Base-by-base conservation (phyloP, 768 basidiomycete genomes). In the Suillus subaureus region DNA sequence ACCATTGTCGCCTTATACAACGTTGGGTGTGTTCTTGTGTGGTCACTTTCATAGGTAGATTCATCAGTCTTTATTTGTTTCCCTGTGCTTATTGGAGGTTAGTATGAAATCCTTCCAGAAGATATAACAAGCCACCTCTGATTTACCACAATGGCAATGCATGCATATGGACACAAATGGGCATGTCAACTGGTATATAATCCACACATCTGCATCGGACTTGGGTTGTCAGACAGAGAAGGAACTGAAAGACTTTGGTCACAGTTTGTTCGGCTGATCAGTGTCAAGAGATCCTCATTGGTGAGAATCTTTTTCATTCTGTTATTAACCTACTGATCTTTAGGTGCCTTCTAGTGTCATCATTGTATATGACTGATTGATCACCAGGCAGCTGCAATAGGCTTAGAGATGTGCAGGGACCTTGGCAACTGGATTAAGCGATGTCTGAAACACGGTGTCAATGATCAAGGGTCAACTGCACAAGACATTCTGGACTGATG, bases 231-330 rank as follows among this genome's bases (percentile, higher is more conserved):
- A 42, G 42, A 18, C 18, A 18, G 42, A 6, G 18, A 77, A 47
- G 75, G 75, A 1, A 67, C 69, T 31, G 72, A 77, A 63, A 65
- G 75, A 2, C 65, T 80, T 0, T 83, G 81, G 81, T 79, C 77
- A 0, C 43, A 52, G 0, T 40, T 81, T 5, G 62, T 76, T 28
- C 74, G 75, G 26, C 57, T 83, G 0, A 83, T 84, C 23, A 69
- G 73, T 0, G 71, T 80, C 15, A 68, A 77, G 0, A 65, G 78
- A 2, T 65, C 68, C 0, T 80, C 76, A 1, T 75, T 68, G 8
- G 82, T 83, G 65, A 49, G 75, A n/a, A n/a, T 69, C 18, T 61
- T 16, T 26, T 11, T 26, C 1, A 6, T 28, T 40, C n/a, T 12
- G 7, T 11, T 43, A 9, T 18, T 54, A 28, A 54, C 18, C 31